Base-by-base conservation (phyloP, 164 flowering plant genomes). In the Houttuynia cordata region DNA sequence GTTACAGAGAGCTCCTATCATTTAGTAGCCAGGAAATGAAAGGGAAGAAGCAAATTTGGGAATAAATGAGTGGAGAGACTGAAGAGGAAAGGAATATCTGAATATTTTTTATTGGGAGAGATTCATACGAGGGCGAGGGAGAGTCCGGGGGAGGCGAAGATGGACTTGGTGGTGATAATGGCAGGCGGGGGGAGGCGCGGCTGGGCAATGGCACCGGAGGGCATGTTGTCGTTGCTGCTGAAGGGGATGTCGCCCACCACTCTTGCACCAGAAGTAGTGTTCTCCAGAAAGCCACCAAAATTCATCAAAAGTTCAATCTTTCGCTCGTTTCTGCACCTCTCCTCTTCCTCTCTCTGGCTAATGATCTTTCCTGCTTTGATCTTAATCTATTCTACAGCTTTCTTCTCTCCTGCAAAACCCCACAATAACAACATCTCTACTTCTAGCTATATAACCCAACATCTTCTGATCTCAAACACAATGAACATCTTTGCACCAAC, bases 271-370 rank as follows among this genome's bases (percentile, higher is more conserved):
- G 76, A n/a, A n/a, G n/a, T 25, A 66, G 73, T 70, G 39, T 65
- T 82, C 22, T 87, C 96, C 42, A 88, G 75, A 64, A 87, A 85
- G 22, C 86, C 96, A 80, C 96, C 96, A 80, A 89, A 89, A 83
- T 81, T 92, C 96, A 89, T 92, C 74, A 87, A 87, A 72, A 61
- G 34, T 41, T 68, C 68, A 47, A 56, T 47, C 45, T 25, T 41
- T 49, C 53, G 55, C 53, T 58, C 21, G 10, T 24, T 34, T 19
- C 34, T 14, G 37, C 14, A 15, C 17, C 12, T 21, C 21, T 51
- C 20, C 7, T 19, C 42, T 19, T 15, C 56, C n/a, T 10, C n/a
- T 7, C 62, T 57, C 24, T 51, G 20, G 51, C 53, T 56, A 15
- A 18, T n/a, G n/a, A n/a, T 56, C 49, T 19, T 39, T 15, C 37